Percentiles rank a stretch among this genome's conserved stretches.
Conservation (phyloP, 1,139 yeast genomes). For the Torulaspora pretoriensis region DNA sequence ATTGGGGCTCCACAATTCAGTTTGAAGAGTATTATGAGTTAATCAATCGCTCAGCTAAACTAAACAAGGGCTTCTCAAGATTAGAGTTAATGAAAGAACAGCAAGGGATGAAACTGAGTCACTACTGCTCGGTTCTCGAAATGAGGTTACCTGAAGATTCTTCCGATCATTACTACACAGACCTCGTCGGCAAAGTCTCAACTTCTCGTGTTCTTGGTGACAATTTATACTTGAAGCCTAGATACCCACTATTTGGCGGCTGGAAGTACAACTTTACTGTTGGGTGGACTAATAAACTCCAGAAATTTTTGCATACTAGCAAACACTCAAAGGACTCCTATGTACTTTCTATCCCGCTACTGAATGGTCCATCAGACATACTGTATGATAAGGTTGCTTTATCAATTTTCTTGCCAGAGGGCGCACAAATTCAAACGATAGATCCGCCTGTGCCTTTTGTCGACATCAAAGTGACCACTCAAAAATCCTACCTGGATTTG, state of each 20-base stretch:
- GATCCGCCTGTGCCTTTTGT: constrained; percentile 52
- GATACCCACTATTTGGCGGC: constrained; percentile 92
- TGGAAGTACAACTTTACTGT: constrained; percentile 95
- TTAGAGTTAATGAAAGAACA: constrained; percentile 56
- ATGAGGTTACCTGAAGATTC: constrained; percentile 48
- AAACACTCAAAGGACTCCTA: constrained; percentile 48
- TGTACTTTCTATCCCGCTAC: constrained; percentile 62
- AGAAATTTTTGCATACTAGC: constrained; percentile 47
- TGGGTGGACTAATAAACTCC: constrained; percentile 75
- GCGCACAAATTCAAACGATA: constrained; percentile 60
- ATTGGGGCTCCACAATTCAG: constrained; percentile 60
- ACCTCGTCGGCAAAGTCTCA: constrained; percentile 91
- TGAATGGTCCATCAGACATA: constrained; percentile 68
- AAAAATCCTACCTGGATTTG: constrained; percentile 71
- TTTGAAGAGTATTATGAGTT: constrained; percentile 84
- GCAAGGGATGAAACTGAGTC: constrained; percentile 14
- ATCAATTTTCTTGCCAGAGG: constrained; percentile 80
- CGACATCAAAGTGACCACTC: constrained; percentile 40
- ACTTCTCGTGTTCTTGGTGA: constrained; percentile 54
- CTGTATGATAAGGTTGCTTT: constrained; percentile 61
- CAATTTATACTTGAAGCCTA: constrained; percentile 65
- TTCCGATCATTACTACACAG: constrained; percentile 71
- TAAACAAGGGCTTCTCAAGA: constrained; percentile 69
- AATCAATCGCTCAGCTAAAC: constrained; percentile 67
- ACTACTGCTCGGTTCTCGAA: constrained; percentile 43